Evolutionary conservation across 2,329 filamentous ascomycete species (phyloP), one percentile per base, ranked within the genome.

Genomic region (Grosmannia serpens): DNA sequence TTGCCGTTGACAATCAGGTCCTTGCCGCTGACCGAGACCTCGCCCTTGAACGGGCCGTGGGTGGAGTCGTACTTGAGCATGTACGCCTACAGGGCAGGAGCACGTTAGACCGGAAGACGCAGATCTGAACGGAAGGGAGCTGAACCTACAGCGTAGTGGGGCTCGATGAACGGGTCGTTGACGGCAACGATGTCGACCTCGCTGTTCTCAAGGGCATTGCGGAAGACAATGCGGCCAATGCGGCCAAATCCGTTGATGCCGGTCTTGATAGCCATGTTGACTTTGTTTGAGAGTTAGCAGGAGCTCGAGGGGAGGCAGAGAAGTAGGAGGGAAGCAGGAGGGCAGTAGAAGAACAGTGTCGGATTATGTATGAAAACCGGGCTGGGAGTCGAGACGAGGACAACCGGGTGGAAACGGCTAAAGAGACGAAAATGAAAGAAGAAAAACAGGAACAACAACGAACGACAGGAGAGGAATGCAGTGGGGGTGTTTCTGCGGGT

Each of bases 171-270:
- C 70, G 94, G 94, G 77, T 97, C 94, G 84, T 99, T 97, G 80
- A 96, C 90, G 70, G 94, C 92, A 71, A 96, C 90, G 70, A 99
- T 82, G 70, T 96, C 83, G 73, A 97, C 88, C 62, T 95, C 88
- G 70, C 82, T 77, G 79, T 92, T 88, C 85, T 95, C 87, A 73
- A 95, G 75, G 71, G 92, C 89, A 82, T 96, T 97, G 81, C 92
- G 90, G 88, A 97, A 94, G 82, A 97, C 87, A 76, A 99, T 96
- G 77, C 94, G 89, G 73, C 94, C 94, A 79, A 99, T 99, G 79
- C 94, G 91, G 81, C 94, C 94, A 83, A 99, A 99, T 77, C 94
- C 92, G 88, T 96, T 97, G 87, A 96, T 96, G 77, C 91, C 91
- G 74, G 95, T 89, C 85, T 95, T 84, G 74, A 80, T 74, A 73